Evolutionary conservation across 148 eudicot species (phyloP), one percentile per base, ranked within the genome.

Genomic region (Camellia japonica): DNA sequence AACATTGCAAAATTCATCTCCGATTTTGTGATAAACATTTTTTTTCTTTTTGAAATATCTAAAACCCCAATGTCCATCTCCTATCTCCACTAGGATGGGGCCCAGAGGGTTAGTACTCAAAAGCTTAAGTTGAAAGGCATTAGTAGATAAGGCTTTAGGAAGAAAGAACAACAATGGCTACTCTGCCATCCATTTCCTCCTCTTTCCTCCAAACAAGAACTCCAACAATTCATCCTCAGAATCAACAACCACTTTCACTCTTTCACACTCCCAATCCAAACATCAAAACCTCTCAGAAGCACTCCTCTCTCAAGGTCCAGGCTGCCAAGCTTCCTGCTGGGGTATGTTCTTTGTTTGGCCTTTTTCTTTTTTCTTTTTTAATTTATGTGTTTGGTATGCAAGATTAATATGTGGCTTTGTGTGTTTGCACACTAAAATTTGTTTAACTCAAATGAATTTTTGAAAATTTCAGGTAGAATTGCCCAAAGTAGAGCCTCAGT

Each of bases 401-500:
- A 64, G 5, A 64, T 3, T 19, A 10, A 64, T 19, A 14, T 19
- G 30, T 64, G 38, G 14, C 43, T 23, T 23, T 64, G 0, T 23
- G 68, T 23, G 15, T 19, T 64, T 2, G 0, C 20, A 5, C 38
- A 64, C 68, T 2, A 64, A 19, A 64, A 19, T 12, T 64, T 19
- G 38, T 13, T 10, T 10, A 64, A 23, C 4, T 14, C 68, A 64
- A 20, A 64, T 64, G 68, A 30, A 41, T 23, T 23, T 64, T 2
- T 20, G 52, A 9, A 14, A 72, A 63, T 68, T 58, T 19, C 86
- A 95, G 97, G 92, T 93, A 71, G 92, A 82, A 76, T 6, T 93
- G 86, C 97, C 98, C 1, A 95, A 89, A 83, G 90, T 79, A 30
- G 87, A 92, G 87, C 97, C 97, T 0, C 91, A 87, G 81, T 92